Conservation (phyloP, 192 early-diverging fungal species). For the Tieghemiomyces parasiticus region DNA sequence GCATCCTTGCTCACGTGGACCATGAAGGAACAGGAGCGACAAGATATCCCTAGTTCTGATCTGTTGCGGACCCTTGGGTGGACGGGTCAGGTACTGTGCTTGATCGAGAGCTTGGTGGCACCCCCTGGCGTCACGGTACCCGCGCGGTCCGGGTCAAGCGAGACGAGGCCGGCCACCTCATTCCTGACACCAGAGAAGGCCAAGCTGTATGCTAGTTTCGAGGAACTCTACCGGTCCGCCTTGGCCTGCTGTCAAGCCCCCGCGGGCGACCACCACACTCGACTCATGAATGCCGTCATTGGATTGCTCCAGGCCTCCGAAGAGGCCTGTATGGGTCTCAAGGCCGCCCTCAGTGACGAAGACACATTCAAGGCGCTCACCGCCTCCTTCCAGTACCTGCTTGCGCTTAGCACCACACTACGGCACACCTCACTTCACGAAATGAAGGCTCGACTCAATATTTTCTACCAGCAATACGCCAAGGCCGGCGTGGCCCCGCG, state of each 20-base stretch:
- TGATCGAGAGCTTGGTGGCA: not conserved
- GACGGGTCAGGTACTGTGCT: slow-evolving; percentile 11
- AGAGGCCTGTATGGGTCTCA: slow-evolving; percentile 1
- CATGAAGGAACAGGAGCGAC: not conserved
- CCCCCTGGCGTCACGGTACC: not conserved
- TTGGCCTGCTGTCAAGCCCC: not conserved
- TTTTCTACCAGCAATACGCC: not conserved
- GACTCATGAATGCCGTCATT: slow-evolving; percentile 6
- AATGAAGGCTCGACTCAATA: not conserved
- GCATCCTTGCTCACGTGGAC: not conserved
- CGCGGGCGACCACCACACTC: not conserved
- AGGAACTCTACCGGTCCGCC: not conserved
- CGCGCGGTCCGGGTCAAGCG: too few species aligned
- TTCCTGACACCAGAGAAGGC: not conserved
- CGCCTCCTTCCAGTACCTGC: not conserved
- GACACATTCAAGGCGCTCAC: not conserved
- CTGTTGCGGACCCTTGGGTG: slow-evolving; percentile 5
- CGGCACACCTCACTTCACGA: slow-evolving; percentile 2
- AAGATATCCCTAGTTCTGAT: not conserved
- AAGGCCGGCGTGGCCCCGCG: not conserved
- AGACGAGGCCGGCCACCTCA: too few species aligned
- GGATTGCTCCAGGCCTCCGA: slow-evolving; percentile 8
- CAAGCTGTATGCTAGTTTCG: slow-evolving; percentile 1
- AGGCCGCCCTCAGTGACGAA: not conserved
- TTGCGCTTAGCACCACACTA: not conserved